These are phyloP conservation scores for Diphasiastrum complanatum DNA, from an alignment of 83 land plant genomes.

Conservation along the genomic window DNA sequence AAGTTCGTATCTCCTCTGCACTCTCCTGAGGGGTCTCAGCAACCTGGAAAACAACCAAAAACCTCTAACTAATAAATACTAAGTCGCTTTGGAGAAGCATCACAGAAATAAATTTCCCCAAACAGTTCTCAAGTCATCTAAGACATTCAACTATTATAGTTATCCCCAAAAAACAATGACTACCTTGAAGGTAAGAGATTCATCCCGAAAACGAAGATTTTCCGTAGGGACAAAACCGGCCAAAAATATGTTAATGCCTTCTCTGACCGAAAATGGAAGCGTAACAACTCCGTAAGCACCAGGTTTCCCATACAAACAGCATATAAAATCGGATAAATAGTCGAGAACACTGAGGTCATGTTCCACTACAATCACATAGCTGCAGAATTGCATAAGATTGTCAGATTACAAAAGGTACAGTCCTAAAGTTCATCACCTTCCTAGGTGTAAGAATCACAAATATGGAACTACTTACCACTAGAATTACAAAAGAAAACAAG, in stretches of 20 bases:
- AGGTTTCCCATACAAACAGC: conserved; percentile 97
- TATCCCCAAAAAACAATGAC: not conserved
- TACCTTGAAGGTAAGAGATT: conserved; percentile 96
- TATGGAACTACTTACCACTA: no score
- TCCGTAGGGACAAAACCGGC: conserved; percentile 99
- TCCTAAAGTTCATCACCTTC: no score
- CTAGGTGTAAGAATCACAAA: no score
- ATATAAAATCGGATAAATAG: conserved; percentile 95
- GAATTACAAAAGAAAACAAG: no score
- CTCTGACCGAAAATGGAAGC: conserved; percentile 94
- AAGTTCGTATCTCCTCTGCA: conserved; percentile 90
- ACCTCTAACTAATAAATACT: no score
- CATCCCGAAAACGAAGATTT: conserved; percentile 94
- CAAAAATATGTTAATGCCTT: conserved; percentile 96
- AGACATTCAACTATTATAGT: no score
- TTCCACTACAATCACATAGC: conserved; percentile 99
- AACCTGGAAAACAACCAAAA: conserved; percentile 46
- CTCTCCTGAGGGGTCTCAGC: conserved; percentile 97
- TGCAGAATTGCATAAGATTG: conserved; percentile 27
- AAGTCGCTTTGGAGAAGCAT: no score
- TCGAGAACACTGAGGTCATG: conserved; percentile 99
- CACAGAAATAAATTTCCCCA: no score
- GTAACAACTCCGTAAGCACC: conserved; percentile 99
- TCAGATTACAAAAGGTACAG: no score
- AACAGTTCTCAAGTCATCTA: no score